Percentiles rank a stretch among this genome's conserved stretches.
These are phyloP conservation scores for Taiozyma sp. DNA, from an alignment of 1,139 yeast species.

Conservation along the genomic window DNA sequence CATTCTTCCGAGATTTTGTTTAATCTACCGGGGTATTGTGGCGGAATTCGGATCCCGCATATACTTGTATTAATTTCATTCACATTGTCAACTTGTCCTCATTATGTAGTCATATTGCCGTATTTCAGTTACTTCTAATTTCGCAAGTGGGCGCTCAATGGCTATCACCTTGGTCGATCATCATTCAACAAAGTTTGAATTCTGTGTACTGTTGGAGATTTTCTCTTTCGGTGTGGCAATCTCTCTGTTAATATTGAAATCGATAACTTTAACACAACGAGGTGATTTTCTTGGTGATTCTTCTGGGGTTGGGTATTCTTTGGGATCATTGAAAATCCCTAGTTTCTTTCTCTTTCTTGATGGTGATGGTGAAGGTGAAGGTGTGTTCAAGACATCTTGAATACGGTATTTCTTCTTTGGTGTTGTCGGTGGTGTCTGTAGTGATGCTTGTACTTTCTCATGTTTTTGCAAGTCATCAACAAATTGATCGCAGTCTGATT, in stretches of 20 bases:
- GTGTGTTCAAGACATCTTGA: conserved; percentile 15
- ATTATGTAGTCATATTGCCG: neutral
- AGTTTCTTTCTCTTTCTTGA: conserved; percentile 6
- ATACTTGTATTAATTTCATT: too few species aligned
- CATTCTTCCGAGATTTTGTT: neutral
- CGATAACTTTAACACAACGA: neutral
- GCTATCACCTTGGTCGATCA: neutral
- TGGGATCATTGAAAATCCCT: conserved; percentile 2
- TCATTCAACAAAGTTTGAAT: conserved; percentile 1
- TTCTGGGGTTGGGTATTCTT: conserved; percentile 1
- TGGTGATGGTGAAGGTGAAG: conserved; percentile 11
- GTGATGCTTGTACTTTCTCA: conserved; percentile 2
- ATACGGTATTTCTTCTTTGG: conserved; percentile 25
- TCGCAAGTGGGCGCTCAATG: neutral
- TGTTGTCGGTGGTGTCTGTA: conserved; percentile 31
- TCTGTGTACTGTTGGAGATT: neutral
- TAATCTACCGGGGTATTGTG: neutral
- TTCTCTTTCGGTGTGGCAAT: neutral
- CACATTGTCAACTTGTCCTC: neutral
- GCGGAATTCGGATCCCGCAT: neutral
- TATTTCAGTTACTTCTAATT: neutral
- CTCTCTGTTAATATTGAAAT: neutral
- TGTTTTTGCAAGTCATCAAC: conserved; percentile 31
- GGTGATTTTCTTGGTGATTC: conserved; percentile 1
- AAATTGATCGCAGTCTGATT: conserved; percentile 82